Conservation (phyloP, 768 basidiomycete genomes). For the Russula virescens region DNA sequence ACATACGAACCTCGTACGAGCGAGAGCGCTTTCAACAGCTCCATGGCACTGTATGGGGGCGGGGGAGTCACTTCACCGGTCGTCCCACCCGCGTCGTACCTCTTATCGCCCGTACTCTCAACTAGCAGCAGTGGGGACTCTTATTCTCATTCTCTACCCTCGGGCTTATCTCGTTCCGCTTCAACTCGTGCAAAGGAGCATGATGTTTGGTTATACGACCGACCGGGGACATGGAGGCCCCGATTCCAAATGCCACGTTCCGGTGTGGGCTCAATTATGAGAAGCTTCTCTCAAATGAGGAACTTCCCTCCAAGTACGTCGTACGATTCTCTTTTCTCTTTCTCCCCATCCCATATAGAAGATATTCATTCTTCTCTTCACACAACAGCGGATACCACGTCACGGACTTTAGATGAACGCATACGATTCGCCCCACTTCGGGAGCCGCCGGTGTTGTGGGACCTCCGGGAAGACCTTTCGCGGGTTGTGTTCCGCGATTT, state of each 20-base stretch:
- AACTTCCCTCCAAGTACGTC: constrained; percentile 25
- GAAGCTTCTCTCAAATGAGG: constrained; percentile 21
- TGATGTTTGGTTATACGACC: constrained; percentile 17
- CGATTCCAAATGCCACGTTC: constrained; percentile 31
- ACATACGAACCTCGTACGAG: constrained; percentile 24
- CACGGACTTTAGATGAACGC: constrained; percentile 27
- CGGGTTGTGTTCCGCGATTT: constrained; percentile 43
- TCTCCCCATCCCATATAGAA: too few relatives aligned
- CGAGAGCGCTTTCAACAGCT: constrained; percentile 21
- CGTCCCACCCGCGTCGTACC: constrained; percentile 12
- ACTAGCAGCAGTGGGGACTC: constrained; percentile 3
- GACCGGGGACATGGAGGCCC: constrained; percentile 29
- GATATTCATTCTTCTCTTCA: not conserved
- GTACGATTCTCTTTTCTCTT: not conserved
- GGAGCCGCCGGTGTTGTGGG: constrained; percentile 40
- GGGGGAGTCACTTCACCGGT: constrained; percentile 9
- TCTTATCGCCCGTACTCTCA: constrained; percentile 9
- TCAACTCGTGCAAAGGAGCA: not conserved
- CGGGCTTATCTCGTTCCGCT: constrained; percentile 12
- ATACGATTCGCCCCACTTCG: constrained; percentile 28
- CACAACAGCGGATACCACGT: constrained; percentile 8
- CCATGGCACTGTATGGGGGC: constrained; percentile 8
- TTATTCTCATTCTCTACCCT: not conserved
- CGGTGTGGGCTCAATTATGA: constrained; percentile 26
- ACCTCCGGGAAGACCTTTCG: constrained; percentile 42